Percentiles rank a stretch among this genome's conserved stretches.
Evolutionary conservation across 2,329 filamentous ascomycete species (phyloP).

Genomic region (Elsinoe arachidis): DNA sequence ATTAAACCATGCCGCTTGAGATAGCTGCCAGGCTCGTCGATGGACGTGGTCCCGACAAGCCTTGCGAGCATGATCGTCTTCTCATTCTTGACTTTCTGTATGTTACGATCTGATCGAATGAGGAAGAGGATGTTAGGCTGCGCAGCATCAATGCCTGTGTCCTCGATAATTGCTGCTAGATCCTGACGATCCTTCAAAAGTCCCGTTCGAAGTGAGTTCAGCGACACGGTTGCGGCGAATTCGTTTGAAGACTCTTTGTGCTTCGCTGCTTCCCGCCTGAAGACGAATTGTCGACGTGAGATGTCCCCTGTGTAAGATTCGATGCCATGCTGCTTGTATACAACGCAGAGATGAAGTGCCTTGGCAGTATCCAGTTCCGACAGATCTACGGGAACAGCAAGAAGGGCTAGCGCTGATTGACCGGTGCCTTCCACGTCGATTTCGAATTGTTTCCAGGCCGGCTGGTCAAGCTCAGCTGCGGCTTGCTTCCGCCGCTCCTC

Average conservation of each 20-base stretch:
- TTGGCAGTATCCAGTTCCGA: slow-evolving; percentile 3
- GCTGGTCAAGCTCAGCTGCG: slow-evolving; percentile 19
- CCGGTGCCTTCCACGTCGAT: slow-evolving; percentile 11
- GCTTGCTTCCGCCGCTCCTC: slow-evolving; percentile 37
- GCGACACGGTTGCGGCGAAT: slow-evolving; percentile 22
- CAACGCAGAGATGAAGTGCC: slow-evolving; percentile 20
- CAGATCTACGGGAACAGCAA: slow-evolving; percentile 19
- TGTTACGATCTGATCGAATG: not conserved
- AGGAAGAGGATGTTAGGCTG: slow-evolving; percentile 9
- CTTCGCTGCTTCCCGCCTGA: not conserved
- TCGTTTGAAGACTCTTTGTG: slow-evolving; percentile 14
- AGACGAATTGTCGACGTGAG: not conserved
- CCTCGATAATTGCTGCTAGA: slow-evolving; percentile 32
- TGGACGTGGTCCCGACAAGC: not conserved
- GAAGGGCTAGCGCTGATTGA: slow-evolving; percentile 31
- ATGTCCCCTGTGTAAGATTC: slow-evolving; percentile 26
- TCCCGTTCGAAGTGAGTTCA: slow-evolving; percentile 34
- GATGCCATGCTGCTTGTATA: slow-evolving; percentile 24
- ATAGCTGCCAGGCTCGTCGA: not conserved
- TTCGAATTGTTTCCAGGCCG: slow-evolving; percentile 23
- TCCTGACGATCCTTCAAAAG: slow-evolving; percentile 39
- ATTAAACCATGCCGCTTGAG: not conserved
- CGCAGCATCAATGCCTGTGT: slow-evolving; percentile 15
- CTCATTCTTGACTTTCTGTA: not conserved
- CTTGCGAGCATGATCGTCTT: not conserved